A percentile compares a stretch with the other conserved stretches of the same genome.
phyloP scores from a whole-genome alignment of 371 early-diverging fungal species.

The Coelomomyces lativittatus region DNA sequence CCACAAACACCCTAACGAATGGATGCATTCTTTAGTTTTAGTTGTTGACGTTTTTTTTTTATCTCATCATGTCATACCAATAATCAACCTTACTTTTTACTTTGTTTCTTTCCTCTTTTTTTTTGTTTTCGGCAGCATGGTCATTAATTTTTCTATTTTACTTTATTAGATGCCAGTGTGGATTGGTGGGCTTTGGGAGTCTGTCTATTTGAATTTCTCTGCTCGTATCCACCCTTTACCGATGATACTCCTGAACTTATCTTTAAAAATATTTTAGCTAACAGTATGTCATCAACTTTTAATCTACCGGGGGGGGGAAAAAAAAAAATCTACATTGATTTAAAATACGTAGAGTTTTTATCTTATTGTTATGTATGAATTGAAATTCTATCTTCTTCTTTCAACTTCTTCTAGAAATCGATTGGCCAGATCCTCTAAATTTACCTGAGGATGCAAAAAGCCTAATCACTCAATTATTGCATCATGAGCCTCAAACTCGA shows the following conservation, averaged over 20 bases:
- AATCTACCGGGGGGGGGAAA: background rate
- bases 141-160: no score
- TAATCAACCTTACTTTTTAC: no score
- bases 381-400: conserved; percentile 5
- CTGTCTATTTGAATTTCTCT: conserved; percentile 69
- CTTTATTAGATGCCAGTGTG: no score
- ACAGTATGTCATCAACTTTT: background rate
- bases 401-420: conserved; percentile 10
- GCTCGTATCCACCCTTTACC: conserved; percentile 71
- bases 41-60: background rate
- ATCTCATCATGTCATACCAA: conserved; percentile 12
- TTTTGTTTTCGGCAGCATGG: background rate
- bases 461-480: conserved; percentile 48
- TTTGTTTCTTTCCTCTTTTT: background rate
- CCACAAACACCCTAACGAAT: no score
- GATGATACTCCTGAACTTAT: conserved; percentile 61
- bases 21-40: no score
- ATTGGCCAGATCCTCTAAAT: conserved; percentile 38
- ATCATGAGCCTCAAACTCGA: conserved; percentile 49
- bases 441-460: conserved; percentile 45
- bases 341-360: conserved; percentile 8
- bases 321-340: no score
- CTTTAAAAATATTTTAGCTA: conserved; percentile 59
- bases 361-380: background rate
- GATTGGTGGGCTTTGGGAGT: conserved; percentile 93